Conservation (phyloP, 2,329 filamentous ascomycete genomes). For the Thermomyces lanuginosus region DNA sequence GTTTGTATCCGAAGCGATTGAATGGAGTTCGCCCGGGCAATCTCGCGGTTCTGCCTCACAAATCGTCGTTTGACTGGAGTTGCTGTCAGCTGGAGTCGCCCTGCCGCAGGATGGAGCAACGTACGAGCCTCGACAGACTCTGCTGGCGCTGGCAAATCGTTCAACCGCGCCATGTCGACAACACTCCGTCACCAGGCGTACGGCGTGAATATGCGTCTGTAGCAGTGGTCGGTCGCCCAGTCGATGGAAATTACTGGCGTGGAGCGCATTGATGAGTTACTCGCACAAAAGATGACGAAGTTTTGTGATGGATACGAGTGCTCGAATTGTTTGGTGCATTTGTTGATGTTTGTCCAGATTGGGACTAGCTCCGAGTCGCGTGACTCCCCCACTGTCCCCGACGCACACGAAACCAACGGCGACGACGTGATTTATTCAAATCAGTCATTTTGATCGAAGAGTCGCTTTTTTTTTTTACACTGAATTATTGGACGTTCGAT, state of each 20-base stretch:
- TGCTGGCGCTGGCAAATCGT: constrained; percentile 28
- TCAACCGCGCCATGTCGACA: constrained; percentile 34
- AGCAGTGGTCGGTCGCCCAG: too few relatives aligned
- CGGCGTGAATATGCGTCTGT: too few relatives aligned
- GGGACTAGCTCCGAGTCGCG: constrained; percentile 12
- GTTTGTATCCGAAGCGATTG: constrained; percentile 48
- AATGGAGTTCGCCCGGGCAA: constrained; percentile 46
- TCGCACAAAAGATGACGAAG: not conserved
- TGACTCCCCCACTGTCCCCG: constrained; percentile 1
- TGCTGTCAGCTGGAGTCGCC: not conserved
- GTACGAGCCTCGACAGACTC: constrained; percentile 34
- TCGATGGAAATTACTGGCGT: too few relatives aligned
- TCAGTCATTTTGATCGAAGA: too few relatives aligned
- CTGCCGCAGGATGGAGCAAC: constrained; percentile 9
- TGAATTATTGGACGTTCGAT: too few relatives aligned
- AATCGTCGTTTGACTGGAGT: constrained; percentile 45
- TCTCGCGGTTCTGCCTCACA: constrained; percentile 49
- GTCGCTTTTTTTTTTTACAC: too few relatives aligned
- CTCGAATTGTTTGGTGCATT: constrained; percentile 5
- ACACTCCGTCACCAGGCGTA: too few relatives aligned
- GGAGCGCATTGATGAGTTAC: too few relatives aligned
- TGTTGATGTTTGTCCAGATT: constrained; percentile 26
- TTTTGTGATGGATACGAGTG: not conserved
- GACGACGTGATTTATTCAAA: too few relatives aligned
- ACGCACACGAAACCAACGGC: not conserved